Conservation (phyloP, 768 basidiomycete species). For the Boletus bicolor region DNA sequence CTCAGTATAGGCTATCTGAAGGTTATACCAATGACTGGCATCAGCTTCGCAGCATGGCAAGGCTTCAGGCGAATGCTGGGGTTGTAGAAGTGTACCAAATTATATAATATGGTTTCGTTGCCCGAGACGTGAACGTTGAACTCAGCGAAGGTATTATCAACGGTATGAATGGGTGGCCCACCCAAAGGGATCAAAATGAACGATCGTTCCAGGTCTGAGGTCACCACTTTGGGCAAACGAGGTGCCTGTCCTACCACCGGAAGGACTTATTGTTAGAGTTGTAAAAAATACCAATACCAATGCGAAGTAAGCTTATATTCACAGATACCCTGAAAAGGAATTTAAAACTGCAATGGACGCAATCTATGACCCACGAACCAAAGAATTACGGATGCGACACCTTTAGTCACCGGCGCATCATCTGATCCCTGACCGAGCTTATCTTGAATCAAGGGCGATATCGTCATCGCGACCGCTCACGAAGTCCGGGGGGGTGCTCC, state of each 20-base stretch:
- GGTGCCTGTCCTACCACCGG: no score
- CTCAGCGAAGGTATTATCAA: neutral
- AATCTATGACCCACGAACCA: neutral
- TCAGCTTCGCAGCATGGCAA: constrained; percentile 92
- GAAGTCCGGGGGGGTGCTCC: no score
- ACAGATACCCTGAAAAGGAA: neutral
- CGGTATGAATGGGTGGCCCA: neutral
- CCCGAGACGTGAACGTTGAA: neutral
- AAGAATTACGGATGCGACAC: neutral
- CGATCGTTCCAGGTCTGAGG: neutral
- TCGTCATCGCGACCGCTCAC: no score
- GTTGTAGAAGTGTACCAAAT: constrained; percentile 20
- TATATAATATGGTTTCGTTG: neutral
- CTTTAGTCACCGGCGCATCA: constrained; percentile 37
- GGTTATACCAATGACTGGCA: constrained; percentile 93
- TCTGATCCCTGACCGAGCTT: no score
- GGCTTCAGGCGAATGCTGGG: constrained; percentile 29
- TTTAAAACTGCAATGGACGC: neutral
- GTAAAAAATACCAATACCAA: no score
- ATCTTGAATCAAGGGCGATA: no score
- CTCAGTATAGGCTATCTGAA: constrained; percentile 90
- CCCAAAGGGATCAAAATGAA: neutral
- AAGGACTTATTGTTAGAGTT: neutral
- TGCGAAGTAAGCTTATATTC: neutral
- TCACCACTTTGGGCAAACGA: neutral